Base-by-base conservation (phyloP, 1,284 basidiomycete genomes). In the Fomitopsis betulina region DNA sequence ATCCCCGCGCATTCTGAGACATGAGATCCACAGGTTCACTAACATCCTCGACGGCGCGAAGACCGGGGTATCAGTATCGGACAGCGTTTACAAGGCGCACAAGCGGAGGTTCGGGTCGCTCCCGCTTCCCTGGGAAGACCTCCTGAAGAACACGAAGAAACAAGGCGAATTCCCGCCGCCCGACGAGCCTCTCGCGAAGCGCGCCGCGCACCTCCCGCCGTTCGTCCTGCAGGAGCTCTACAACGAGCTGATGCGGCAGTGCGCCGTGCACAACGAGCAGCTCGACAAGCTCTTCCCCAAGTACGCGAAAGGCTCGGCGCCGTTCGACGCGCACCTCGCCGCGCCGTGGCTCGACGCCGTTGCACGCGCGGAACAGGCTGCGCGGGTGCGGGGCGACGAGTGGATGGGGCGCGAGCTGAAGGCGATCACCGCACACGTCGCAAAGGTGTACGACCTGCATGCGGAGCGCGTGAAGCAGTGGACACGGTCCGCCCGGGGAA, bases 31-130 rank as follows among this genome's bases (percentile, higher is more conserved):
- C 47, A 87, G 85, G 73, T 88, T 87, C 63, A 83, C 80, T 62
- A 79, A 77, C 40, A 73, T 80, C 6, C 76, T 88, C 2, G 86
- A 88, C 63, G 81, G 82, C 0, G 67, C 77, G 7, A 87, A 87
- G 66, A 83, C 81, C n/a, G 85, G 85, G 0, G 71, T 83, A 50
- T 74, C 71, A 1, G 75, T 86, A 67, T 7, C 70, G 67, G 0
- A 63, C 72, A 0, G 66, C 73, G 8, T 68, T 74, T 33, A 43
- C 32, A 58, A 58, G n/a, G 55, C 72, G 49, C 51, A 43, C 38
- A 59, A 58, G 37, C 56, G 53, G 19, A 56, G 69, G 62, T 70
- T 55, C 56, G 2, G n/a, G 8, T 51, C 49, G 8, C 33, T 51
- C 32, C 49, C 49, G n/a, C 30, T 51, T 5, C 49, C 49, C 56